phyloP scores from a whole-genome alignment of 768 basidiomycete genomes.

The Multifurca ochricompacta region DNA sequence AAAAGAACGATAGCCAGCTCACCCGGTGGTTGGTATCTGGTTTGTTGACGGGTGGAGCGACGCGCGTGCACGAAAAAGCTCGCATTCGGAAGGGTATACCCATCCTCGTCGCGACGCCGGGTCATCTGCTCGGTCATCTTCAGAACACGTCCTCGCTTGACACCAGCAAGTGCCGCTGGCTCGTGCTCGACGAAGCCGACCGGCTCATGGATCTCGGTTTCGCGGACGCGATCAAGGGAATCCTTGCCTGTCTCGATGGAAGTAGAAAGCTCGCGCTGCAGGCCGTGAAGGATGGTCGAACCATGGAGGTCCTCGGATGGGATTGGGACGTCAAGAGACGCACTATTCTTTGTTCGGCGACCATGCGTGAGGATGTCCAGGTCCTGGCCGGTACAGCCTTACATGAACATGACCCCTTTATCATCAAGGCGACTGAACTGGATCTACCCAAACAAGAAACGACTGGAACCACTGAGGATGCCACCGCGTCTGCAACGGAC shows the following conservation, averaged over 20 bases:
- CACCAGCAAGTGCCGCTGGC: slow-evolving; percentile 89
- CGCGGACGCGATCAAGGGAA: slow-evolving; percentile 89
- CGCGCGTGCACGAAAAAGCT: slow-evolving; percentile 91
- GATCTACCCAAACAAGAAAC: slow-evolving; percentile 30
- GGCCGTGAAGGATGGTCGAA: slow-evolving; percentile 59
- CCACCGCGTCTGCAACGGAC: slow-evolving; percentile 29
- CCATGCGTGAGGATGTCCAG: slow-evolving; percentile 91
- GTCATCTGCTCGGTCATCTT: slow-evolving; percentile 89
- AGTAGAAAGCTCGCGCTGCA: slow-evolving; percentile 62
- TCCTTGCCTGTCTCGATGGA: slow-evolving; percentile 81
- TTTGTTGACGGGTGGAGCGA: slow-evolving; percentile 88
- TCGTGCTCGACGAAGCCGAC: slow-evolving; percentile 96
- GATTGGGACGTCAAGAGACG: slow-evolving; percentile 71
- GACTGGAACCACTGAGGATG: slow-evolving; percentile 21
- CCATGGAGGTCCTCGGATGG: slow-evolving; percentile 74
- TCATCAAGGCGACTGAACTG: slow-evolving; percentile 67
- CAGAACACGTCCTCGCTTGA: slow-evolving; percentile 93
- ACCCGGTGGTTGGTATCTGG: slow-evolving; percentile 95
- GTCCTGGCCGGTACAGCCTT: slow-evolving; percentile 82
- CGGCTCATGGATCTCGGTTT: slow-evolving; percentile 97
- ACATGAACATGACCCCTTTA: slow-evolving; percentile 64
- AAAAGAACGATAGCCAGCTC: slow-evolving; percentile 38
- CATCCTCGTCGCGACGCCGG: slow-evolving; percentile 93
- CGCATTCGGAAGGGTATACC: slow-evolving; percentile 90
- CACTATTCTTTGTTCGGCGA: slow-evolving; percentile 94